Percentiles rank a stretch among this genome's conserved stretches.
Evolutionary conservation across 768 basidiomycete genomes (phyloP).

Genomic region (Daedaleopsis nitida): DNA sequence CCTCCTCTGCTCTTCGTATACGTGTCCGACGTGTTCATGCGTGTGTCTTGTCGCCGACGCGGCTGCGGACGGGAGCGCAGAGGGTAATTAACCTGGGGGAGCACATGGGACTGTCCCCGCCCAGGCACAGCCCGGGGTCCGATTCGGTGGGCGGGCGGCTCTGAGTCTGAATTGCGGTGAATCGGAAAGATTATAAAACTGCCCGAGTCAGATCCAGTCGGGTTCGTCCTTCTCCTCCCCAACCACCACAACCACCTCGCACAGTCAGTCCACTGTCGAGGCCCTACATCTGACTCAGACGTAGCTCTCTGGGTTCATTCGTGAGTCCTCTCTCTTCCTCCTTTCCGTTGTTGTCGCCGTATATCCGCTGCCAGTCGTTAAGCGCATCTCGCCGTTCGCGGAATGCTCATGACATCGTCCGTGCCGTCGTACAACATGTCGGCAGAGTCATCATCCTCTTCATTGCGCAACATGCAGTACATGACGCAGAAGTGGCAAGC

Average conservation of each 20-base stretch:
- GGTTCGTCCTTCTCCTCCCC: constrained; percentile 20
- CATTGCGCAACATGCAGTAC: constrained; percentile 19
- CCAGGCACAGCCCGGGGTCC: constrained; percentile 20
- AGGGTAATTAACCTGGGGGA: background rate
- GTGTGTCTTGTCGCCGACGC: background rate
- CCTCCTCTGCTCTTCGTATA: background rate
- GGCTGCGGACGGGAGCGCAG: constrained; percentile 7
- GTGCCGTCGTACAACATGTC: constrained; percentile 15
- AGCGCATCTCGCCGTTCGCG: constrained; percentile 17
- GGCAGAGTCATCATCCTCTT: constrained; percentile 15
- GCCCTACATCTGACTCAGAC: constrained; percentile 14
- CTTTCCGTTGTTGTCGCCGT: constrained; percentile 19
- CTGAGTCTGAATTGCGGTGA: constrained; percentile 34
- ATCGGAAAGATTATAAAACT: constrained; percentile 21
- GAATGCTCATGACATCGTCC: constrained; percentile 14
- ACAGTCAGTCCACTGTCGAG: constrained; percentile 23
- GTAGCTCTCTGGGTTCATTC: constrained; percentile 10
- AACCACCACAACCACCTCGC: constrained; percentile 22
- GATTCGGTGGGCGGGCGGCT: constrained; percentile 24
- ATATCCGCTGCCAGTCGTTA: constrained; percentile 22
- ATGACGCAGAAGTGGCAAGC: constrained; percentile 22
- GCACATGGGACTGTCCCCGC: constrained; percentile 14
- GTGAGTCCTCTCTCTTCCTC: constrained; percentile 14
- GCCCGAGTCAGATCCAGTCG: constrained; percentile 27
- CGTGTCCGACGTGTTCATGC: constrained; percentile 8